Conservation (phyloP, 2,329 filamentous ascomycete species). For the Xylaria sp. region DNA sequence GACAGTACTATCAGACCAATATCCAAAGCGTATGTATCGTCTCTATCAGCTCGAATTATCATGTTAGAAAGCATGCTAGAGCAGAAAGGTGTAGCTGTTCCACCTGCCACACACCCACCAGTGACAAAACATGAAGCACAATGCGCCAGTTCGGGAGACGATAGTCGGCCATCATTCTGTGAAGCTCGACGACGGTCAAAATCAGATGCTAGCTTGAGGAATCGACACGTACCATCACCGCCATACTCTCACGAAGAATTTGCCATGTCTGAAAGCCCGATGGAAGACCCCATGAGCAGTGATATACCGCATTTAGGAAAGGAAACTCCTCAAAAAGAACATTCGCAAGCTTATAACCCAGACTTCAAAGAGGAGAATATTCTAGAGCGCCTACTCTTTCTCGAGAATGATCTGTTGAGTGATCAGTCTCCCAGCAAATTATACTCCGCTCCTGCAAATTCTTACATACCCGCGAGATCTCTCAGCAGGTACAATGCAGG, state of each 20-base stretch:
- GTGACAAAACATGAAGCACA: conserved; percentile 27
- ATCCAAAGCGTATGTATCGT: conserved; percentile 31
- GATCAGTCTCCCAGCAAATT: conserved; percentile 18
- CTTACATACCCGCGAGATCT: conserved; percentile 12
- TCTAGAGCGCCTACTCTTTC: conserved; percentile 17
- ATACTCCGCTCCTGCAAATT: conserved; percentile 21
- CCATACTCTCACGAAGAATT: conserved; percentile 30
- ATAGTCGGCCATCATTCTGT: neutral
- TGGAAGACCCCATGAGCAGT: conserved; percentile 8
- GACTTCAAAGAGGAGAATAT: conserved; percentile 13
- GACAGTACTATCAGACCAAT: conserved; percentile 21
- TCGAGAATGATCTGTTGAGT: conserved; percentile 3
- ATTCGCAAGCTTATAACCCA: neutral
- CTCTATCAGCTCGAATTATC: conserved; percentile 26
- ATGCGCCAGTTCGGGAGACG: conserved; percentile 16
- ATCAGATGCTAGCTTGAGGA: conserved; percentile 16
- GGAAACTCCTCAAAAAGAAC: conserved; percentile 1
- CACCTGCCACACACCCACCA: conserved; percentile 26
- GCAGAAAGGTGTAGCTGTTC: conserved; percentile 22
- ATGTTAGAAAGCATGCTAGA: conserved; percentile 30
- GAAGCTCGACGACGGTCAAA: conserved; percentile 14
- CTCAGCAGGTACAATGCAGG: conserved; percentile 9
- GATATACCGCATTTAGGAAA: neutral
- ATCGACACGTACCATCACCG: conserved; percentile 24
- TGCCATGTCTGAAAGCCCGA: conserved; percentile 19